These are phyloP conservation scores for Suillus discolor DNA, from an alignment of 768 basidiomycete species.

Conservation along the genomic window DNA sequence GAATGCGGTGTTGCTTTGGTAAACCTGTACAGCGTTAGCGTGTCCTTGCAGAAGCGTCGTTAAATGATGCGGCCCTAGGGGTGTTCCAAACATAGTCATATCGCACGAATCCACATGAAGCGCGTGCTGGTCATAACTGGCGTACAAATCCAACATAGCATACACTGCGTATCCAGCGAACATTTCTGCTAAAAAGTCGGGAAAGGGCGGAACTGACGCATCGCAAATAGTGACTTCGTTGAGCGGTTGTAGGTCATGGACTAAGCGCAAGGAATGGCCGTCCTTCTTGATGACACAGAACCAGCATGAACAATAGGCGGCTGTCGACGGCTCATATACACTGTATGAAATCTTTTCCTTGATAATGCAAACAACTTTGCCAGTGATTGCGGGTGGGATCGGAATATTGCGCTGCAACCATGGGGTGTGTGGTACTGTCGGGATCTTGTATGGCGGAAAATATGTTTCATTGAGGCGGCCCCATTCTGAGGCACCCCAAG, in stretches of 20 bases:
- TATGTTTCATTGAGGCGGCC: too few species aligned
- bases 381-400: too few species aligned
- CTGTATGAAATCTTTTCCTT: too few species aligned
- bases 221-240: constrained; percentile 42
- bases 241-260: constrained; percentile 41
- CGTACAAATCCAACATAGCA: constrained; percentile 37
- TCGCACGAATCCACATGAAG: constrained; percentile 35
- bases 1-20: too few species aligned
- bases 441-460: too few species aligned
- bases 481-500: too few species aligned
- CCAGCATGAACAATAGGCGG: neutral
- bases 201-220: constrained; percentile 12
- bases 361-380: too few species aligned
- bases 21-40: too few species aligned
- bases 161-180: constrained; percentile 36
- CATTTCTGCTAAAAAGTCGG: constrained; percentile 32
- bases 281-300: constrained; percentile 35
- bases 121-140: constrained; percentile 38
- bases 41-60: constrained; percentile 42
- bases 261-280: constrained; percentile 34
- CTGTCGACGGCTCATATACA: constrained; percentile 41
- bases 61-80: constrained; percentile 34
- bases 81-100: constrained; percentile 44
- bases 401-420: too few species aligned
- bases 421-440: too few species aligned